Evolutionary conservation across 495 filamentous ascomycete genomes (phyloP).

Genomic region (Xylaria intraflava): DNA sequence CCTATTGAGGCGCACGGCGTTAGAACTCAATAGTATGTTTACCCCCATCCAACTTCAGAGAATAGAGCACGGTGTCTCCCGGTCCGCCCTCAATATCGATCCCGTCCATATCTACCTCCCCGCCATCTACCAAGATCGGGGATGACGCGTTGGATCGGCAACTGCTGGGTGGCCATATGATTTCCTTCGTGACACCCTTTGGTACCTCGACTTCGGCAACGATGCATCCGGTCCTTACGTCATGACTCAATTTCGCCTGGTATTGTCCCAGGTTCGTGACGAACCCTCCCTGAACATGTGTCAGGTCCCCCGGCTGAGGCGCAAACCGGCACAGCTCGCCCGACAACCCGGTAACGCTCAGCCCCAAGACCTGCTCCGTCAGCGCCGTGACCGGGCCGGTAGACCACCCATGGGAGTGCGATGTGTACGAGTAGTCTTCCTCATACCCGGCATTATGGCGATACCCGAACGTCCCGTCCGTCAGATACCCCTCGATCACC

Average conservation of each 20-base stretch:
- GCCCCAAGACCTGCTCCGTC: constrained; percentile 51
- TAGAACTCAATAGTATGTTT: background rate
- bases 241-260: background rate
- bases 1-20: background rate
- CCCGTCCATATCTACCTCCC: background rate
- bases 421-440: constrained; percentile 47
- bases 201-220: background rate
- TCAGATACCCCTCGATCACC: constrained; percentile 56
- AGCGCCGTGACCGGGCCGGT: constrained; percentile 53
- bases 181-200: background rate
- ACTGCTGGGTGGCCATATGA: background rate
- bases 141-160: background rate
- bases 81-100: background rate
- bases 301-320: constrained; percentile 54
- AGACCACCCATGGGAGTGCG: constrained; percentile 56
- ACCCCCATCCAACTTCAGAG: background rate
- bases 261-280: constrained; percentile 49
- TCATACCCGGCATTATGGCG: constrained; percentile 45
- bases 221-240: background rate
- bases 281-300: constrained; percentile 51
- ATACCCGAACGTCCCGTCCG: constrained; percentile 54
- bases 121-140: background rate
- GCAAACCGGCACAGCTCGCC: constrained; percentile 51
- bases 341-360: constrained; percentile 44
- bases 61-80: background rate